Base-by-base conservation (phyloP, 31 red algal species). In the Endocladia muricata region DNA sequence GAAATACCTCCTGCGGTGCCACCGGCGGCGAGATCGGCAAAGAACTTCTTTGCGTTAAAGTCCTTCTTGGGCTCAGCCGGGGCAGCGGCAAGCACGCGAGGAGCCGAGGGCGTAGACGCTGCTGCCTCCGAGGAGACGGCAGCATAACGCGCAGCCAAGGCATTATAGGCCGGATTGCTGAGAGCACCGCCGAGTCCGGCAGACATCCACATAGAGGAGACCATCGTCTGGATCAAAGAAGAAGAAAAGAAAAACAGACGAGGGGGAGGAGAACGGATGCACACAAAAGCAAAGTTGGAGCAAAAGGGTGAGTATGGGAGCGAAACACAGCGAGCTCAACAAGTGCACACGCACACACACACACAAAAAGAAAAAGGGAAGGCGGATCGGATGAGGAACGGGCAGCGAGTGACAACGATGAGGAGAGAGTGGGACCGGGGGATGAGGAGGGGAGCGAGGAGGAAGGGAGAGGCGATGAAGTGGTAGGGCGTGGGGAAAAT, bases 11-110 rank as follows among this genome's bases (percentile, higher is more conserved):
- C 96, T 17, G 96, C 92, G 35, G 85, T 88, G 41, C 96, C 96
- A 74, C 96, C 96, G 26, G 96, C 96, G 56, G 92, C 92, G 33
- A 99, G 82, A 92, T 99, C 92, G 41, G 81, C 88, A 49, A 95
- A 60, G 80, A 99, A 99, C 63, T 93, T 93, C 62, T 68, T 81
- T 6, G 69, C 63, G 64, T 87, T 83, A 68, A 88, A 88, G 63
- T 79, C 79, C 61, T 88, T 75, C 79, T 89, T 73, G 66, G 74
- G 66, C 62, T 89, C 76, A 41, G 71, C 64, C 34, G 91, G 47
- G 47, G 91, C 91, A 22, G 81, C 81, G 2, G 83, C 83, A 8
- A 93, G 37, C 41, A 82, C 84, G 21, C 43, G 66, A 34, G 73
- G 77, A 28, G 68, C 91, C 37, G 67, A 11, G 61, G 66, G 41